phyloP scores from a whole-genome alignment of 1,284 basidiomycete species.

The Rhodotorula sp. region DNA sequence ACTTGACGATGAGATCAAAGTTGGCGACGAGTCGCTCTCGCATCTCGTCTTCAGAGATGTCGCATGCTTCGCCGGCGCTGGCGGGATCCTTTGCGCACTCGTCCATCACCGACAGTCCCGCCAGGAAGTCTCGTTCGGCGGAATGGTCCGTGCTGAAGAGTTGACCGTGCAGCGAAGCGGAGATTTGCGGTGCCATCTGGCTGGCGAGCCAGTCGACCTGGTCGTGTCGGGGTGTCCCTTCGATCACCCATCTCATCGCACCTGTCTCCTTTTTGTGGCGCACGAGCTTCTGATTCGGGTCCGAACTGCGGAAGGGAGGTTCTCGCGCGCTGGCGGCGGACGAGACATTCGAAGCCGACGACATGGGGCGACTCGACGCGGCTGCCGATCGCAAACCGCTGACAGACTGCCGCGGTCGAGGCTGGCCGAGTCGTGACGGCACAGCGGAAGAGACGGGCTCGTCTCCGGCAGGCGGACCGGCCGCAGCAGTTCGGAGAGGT shows the following conservation, averaged over 20 bases:
- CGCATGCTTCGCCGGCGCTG: slow-evolving; percentile 62
- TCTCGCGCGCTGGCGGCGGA: slow-evolving; percentile 47
- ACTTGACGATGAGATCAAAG: slow-evolving; percentile 90
- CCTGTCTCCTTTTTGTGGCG: slow-evolving; percentile 73
- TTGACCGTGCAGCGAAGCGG: slow-evolving; percentile 70
- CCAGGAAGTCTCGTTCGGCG: slow-evolving; percentile 87
- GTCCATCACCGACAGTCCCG: slow-evolving; percentile 68
- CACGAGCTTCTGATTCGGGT: slow-evolving; percentile 67
- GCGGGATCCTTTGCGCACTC: slow-evolving; percentile 62
- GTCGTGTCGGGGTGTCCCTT: slow-evolving; percentile 84
- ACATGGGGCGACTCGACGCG: slow-evolving; percentile 46
- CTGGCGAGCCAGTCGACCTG: slow-evolving; percentile 71
- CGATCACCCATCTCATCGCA: slow-evolving; percentile 53
- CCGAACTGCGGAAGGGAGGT: slow-evolving; percentile 68
- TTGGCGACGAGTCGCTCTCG: slow-evolving; percentile 78
- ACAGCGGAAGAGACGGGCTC: slow-evolving; percentile 39
- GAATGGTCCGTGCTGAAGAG: slow-evolving; percentile 96
- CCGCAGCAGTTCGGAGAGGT: slow-evolving; percentile 33
- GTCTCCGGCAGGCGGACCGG: slow-evolving; percentile 47
- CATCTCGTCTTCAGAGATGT: slow-evolving; percentile 58
- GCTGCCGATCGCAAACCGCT: slow-evolving; percentile 42
- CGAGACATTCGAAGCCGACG: slow-evolving; percentile 52
- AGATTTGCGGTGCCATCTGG: slow-evolving; percentile 85
- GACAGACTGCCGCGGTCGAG: slow-evolving; percentile 43
- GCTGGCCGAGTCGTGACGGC: slow-evolving; percentile 37